phyloP scores from a whole-genome alignment of 257 asterid species.

The Galeopsis tetrahit region DNA sequence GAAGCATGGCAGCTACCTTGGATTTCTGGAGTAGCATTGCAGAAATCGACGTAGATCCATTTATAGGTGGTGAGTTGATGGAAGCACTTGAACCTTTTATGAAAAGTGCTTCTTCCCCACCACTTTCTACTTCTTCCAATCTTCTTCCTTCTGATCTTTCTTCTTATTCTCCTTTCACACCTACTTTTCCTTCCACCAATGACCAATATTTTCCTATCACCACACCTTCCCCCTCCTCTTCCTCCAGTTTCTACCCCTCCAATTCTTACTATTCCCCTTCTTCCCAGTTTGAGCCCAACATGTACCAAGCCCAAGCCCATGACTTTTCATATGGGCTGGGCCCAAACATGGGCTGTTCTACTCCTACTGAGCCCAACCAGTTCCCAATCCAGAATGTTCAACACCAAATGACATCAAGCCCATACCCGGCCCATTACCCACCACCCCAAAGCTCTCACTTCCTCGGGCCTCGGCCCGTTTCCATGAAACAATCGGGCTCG shows the following conservation, averaged over 20 bases:
- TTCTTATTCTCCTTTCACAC: neutral
- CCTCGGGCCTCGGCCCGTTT: constrained; percentile 61
- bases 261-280: constrained; percentile 38
- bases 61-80: constrained; percentile 80
- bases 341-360: constrained; percentile 31
- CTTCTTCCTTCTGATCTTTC: constrained; percentile 31
- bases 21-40: constrained; percentile 65
- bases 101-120: constrained; percentile 72
- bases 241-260: constrained; percentile 43
- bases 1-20: constrained; percentile 72
- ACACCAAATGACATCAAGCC: constrained; percentile 44
- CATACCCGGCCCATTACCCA: constrained; percentile 37
- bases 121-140: constrained; percentile 44
- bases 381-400: constrained; percentile 67
- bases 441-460: constrained; percentile 25
- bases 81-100: constrained; percentile 98
- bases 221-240: constrained; percentile 35
- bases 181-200: constrained; percentile 1
- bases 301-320: constrained; percentile 39
- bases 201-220: constrained; percentile 27
- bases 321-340: constrained; percentile 37
- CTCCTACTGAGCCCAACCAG: constrained; percentile 56
- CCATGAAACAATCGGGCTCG: constrained; percentile 64
- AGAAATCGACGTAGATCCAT: constrained; percentile 44
- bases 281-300: constrained; percentile 31